Evolutionary conservation across 345 rosid genomes (phyloP).

Genomic region (Hypericum androsaemum): DNA sequence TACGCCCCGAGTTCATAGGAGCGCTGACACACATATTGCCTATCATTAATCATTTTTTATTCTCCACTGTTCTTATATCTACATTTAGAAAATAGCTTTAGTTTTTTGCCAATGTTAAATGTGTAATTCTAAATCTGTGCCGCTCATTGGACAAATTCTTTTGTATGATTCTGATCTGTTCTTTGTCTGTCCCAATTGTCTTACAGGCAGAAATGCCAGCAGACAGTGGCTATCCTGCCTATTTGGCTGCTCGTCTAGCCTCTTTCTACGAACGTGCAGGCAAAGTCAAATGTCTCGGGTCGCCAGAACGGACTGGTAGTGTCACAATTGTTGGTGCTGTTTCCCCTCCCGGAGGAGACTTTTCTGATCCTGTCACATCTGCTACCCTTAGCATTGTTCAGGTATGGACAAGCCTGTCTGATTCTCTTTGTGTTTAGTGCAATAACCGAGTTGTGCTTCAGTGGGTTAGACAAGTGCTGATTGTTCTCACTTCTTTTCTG

Average conservation of each 20-base stretch:
- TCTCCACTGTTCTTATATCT: no score
- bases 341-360: slow-evolving; percentile 99
- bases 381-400: slow-evolving; percentile 99
- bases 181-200: slow-evolving; percentile 10
- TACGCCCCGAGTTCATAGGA: no score
- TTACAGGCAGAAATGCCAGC: slow-evolving; percentile 99
- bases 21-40: no score
- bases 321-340: slow-evolving; percentile 99
- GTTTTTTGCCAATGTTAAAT: no score
- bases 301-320: slow-evolving; percentile 96
- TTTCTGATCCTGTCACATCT: slow-evolving; percentile 99
- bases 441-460: background rate
- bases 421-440: slow-evolving; percentile 2
- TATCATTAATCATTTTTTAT: no score
- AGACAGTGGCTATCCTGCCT: slow-evolving; percentile 99
- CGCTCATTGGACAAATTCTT: background rate
- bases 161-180: slow-evolving; percentile 7
- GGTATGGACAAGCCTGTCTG: slow-evolving; percentile 35
- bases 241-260: slow-evolving; percentile 95
- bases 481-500: no score
- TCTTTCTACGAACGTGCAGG: slow-evolving; percentile 99
- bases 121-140: no score
- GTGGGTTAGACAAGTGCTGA: no score
- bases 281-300: slow-evolving; percentile 96
- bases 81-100: no score